A percentile compares a stretch with the other conserved stretches of the same genome.
These are phyloP conservation scores for Arxiozyma bovina DNA, from an alignment of 1,139 yeast species.

Conservation along the genomic window DNA sequence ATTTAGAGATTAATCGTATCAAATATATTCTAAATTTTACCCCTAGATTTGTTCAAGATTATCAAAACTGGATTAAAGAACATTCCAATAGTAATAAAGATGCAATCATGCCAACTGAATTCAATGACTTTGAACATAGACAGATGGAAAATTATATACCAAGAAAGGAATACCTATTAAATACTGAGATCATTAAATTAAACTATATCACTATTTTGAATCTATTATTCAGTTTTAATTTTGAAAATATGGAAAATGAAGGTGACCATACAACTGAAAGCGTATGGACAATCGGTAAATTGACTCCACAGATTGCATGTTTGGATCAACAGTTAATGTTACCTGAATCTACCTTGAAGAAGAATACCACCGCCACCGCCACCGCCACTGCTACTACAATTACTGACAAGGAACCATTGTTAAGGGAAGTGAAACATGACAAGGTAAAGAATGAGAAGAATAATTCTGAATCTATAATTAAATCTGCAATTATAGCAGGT, in stretches of 20 bases:
- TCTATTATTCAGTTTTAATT: slow-evolving; percentile 61
- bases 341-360: slow-evolving; percentile 21
- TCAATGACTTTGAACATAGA: slow-evolving; percentile 53
- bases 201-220: slow-evolving; percentile 55
- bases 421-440: not conserved
- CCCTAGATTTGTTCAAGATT: slow-evolving; percentile 40
- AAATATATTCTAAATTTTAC: slow-evolving; percentile 48
- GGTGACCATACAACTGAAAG: slow-evolving; percentile 82
- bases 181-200: slow-evolving; percentile 39
- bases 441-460: not conserved
- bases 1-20: slow-evolving; percentile 42
- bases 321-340: slow-evolving; percentile 51
- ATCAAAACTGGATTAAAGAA: slow-evolving; percentile 43
- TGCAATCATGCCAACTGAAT: slow-evolving; percentile 35
- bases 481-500: slow-evolving; percentile 49
- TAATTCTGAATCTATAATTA: slow-evolving; percentile 33
- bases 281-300: slow-evolving; percentile 87
- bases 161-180: slow-evolving; percentile 46
- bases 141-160: slow-evolving; percentile 58
- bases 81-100: slow-evolving; percentile 25
- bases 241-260: slow-evolving; percentile 63
- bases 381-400: too few relatives aligned
- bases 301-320: slow-evolving; percentile 67
- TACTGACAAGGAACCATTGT: slow-evolving; percentile 1
- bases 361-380: not conserved